A percentile compares a stretch with the other conserved stretches of the same genome.
phyloP scores from a whole-genome alignment of 2,329 filamentous ascomycete species.

The Trichoderma arundinaceum region DNA sequence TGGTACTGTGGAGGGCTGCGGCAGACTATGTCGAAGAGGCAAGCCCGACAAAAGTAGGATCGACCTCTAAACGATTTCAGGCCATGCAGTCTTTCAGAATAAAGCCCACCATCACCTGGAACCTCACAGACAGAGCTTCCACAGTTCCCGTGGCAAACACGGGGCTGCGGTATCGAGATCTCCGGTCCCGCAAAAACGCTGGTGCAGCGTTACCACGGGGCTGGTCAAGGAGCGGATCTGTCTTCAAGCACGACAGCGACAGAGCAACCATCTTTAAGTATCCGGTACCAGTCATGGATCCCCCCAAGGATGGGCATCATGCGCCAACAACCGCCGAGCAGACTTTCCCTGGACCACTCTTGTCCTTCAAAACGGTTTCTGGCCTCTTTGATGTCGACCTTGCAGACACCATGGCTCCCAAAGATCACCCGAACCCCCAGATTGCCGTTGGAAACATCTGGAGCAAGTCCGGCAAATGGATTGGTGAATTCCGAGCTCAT shows the following conservation, averaged over 20 bases:
- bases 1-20: constrained; percentile 51
- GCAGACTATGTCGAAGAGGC: constrained; percentile 52
- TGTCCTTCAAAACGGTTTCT: constrained; percentile 49
- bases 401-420: constrained; percentile 45
- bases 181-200: constrained; percentile 44
- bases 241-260: constrained; percentile 51
- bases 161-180: constrained; percentile 49
- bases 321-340: constrained; percentile 42
- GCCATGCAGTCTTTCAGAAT: constrained; percentile 48
- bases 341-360: constrained; percentile 46
- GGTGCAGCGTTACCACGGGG: constrained; percentile 46
- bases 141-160: constrained; percentile 46
- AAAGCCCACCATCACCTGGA: constrained; percentile 47
- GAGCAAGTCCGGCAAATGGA: constrained; percentile 46
- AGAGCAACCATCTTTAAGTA: constrained; percentile 49
- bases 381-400: constrained; percentile 52
- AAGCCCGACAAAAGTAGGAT: constrained; percentile 41
- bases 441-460: constrained; percentile 53
- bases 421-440: constrained; percentile 46
- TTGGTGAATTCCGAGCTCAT: constrained; percentile 52
- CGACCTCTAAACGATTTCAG: constrained; percentile 45
- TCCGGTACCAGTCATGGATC: constrained; percentile 49
- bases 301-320: constrained; percentile 40
- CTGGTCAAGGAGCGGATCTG: constrained; percentile 47
- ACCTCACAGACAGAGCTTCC: constrained; percentile 48